Evolutionary conservation across 441 rosid genomes (phyloP).

Genomic region (Biscutella auriculata): DNA sequence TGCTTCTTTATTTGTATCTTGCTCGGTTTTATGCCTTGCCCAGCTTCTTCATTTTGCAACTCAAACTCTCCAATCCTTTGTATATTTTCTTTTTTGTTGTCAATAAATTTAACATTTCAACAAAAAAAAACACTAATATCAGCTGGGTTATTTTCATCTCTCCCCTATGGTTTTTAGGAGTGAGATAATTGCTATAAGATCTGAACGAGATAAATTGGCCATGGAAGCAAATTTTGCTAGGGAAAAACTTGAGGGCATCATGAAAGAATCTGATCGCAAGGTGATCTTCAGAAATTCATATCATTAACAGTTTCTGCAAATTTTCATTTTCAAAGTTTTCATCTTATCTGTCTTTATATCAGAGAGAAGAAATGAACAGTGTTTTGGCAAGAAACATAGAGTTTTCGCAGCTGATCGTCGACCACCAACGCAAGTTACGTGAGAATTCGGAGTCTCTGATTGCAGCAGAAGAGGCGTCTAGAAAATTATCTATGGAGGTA

Average conservation of each 20-base stretch:
- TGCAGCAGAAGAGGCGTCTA: conserved; percentile 67
- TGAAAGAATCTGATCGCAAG: conserved; percentile 77
- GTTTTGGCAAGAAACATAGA: conserved; percentile 80
- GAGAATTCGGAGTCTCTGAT: conserved; percentile 65
- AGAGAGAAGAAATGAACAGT: conserved; percentile 65
- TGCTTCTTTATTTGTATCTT: too few relatives aligned
- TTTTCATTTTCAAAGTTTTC: conserved; percentile 5
- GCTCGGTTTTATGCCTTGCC: too few relatives aligned
- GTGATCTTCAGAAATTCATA: conserved; percentile 26
- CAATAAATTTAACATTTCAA: too few relatives aligned
- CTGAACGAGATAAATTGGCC: conserved; percentile 76
- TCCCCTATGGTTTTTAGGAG: conserved; percentile 36
- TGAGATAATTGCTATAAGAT: conserved; percentile 47
- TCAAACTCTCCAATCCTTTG: too few relatives aligned
- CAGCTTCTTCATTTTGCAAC: too few relatives aligned
- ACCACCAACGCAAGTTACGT: conserved; percentile 72
- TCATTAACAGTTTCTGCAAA: conserved; percentile 2
- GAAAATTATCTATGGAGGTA: conserved; percentile 88
- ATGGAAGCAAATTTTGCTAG: conserved; percentile 62
- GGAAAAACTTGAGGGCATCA: conserved; percentile 61
- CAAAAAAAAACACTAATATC: too few relatives aligned
- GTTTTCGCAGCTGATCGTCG: conserved; percentile 69
- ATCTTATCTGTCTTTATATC: conserved; percentile 12
- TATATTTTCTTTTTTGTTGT: too few relatives aligned
- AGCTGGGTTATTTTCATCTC: background rate